These are phyloP conservation scores for Trifolium fragiferum DNA, from an alignment of 306 rosid species.

Conservation along the genomic window DNA sequence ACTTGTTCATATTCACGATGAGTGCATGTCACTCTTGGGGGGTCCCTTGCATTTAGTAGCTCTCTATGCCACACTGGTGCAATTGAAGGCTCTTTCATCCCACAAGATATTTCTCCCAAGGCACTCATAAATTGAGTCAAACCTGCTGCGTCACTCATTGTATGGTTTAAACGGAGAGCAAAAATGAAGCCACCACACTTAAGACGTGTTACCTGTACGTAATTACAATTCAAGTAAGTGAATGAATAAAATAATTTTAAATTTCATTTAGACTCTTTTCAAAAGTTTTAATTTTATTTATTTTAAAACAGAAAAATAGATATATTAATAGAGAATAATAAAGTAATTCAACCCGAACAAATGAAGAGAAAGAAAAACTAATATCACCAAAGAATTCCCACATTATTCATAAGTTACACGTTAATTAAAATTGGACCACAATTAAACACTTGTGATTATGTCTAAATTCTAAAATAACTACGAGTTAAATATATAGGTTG, in stretches of 20 bases:
- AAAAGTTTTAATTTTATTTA: too few relatives aligned
- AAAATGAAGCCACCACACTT: constrained; percentile 29
- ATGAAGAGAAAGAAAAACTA: too few relatives aligned
- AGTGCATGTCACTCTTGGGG: constrained; percentile 41
- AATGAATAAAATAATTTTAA: background rate
- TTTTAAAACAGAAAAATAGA: too few relatives aligned
- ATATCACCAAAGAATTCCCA: too few relatives aligned
- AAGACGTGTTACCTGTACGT: constrained; percentile 35
- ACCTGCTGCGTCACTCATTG: constrained; percentile 54
- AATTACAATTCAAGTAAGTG: background rate
- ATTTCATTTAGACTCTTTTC: too few relatives aligned
- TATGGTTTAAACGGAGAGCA: constrained; percentile 54
- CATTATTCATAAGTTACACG: too few relatives aligned
- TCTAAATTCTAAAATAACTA: too few relatives aligned
- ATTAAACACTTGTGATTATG: too few relatives aligned
- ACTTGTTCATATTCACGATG: constrained; percentile 56
- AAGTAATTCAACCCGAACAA: too few relatives aligned
- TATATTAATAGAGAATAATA: too few relatives aligned
- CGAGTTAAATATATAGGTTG: too few relatives aligned
- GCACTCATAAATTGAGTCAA: constrained; percentile 54
- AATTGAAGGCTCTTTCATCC: background rate
- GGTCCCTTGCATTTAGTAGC: constrained; percentile 43
- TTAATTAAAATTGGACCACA: too few relatives aligned
- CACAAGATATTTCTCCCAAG: background rate
- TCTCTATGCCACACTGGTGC: background rate